Evolutionary conservation across 2,329 filamentous ascomycete species (phyloP), one percentile per base, ranked within the genome.

Genomic region (Botrytis pseudocinerea): DNA sequence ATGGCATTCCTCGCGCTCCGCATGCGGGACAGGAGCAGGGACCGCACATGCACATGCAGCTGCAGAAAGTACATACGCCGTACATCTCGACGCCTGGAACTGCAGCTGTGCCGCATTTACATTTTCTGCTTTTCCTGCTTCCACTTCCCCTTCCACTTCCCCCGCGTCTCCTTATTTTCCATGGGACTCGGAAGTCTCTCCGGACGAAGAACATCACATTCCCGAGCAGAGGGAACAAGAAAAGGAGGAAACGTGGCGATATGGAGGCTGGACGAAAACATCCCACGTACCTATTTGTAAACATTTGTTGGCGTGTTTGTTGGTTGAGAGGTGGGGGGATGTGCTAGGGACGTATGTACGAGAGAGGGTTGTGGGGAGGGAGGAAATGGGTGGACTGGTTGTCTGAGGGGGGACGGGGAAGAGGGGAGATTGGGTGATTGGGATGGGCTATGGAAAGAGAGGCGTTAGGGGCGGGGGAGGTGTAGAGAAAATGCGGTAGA

Each of bases 31-130:
- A 16, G 38, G n/a, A 4, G 10, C 4, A 7, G 38, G 18, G 32
- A 32, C 32, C 32, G 2, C 32, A 32, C 44, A 32, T 14, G 46
- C 25, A 40, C 62, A 80, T 72, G 75, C 80, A 72, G 73, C 78
- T 65, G 73, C 79, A 16, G 75, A 61, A 46, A 74, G 65, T 54
- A 79, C 80, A 69, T 97, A 98, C 82, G 85, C 93, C 77, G 92
- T 98, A 25, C 88, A 91, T 16, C 86, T 95, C 1, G 78, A 82
- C 1, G 89, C 91, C 1, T 98, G 96, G 96, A 94, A 92, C 81
- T 99, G 96, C 82, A 93, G 90, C 1, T 99, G 96, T 83, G 92
- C 94, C 5, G 91, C 90, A 1, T 98, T 98, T 82, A 87, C 91
- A 0, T 91, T 97, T 75, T 85, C 91, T 32, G 88, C 91, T 3